Evolutionary conservation across 106 monocot species (phyloP).

Genomic region (Apostasia shenzhenica): DNA sequence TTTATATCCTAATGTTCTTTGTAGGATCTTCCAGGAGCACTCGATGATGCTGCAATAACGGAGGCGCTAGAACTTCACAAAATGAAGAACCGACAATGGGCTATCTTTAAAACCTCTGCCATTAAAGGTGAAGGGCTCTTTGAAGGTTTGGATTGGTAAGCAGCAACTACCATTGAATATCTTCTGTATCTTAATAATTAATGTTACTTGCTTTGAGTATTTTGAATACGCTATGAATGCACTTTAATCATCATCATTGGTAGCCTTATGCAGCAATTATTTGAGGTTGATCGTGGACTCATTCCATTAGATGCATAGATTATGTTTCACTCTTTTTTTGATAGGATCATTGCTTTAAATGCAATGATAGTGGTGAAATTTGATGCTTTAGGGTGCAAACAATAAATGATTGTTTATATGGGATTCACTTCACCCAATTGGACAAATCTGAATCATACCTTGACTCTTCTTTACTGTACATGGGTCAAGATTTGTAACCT

Average conservation of each 20-base stretch:
- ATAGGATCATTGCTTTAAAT: too few relatives aligned
- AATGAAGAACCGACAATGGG: slow-evolving; percentile 93
- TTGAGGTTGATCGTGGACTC: not conserved
- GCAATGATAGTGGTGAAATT: too few relatives aligned
- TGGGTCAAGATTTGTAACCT: too few relatives aligned
- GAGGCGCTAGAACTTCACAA: slow-evolving; percentile 91
- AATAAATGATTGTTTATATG: too few relatives aligned
- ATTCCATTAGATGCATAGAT: too few relatives aligned
- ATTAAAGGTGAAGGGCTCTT: slow-evolving; percentile 97
- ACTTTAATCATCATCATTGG: too few relatives aligned
- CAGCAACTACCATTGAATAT: not conserved
- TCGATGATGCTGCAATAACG: slow-evolving; percentile 95
- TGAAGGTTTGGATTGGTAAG: slow-evolving; percentile 96
- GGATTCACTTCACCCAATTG: too few relatives aligned
- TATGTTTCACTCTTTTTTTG: too few relatives aligned
- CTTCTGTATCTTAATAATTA: not conserved
- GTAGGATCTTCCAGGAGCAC: slow-evolving; percentile 95
- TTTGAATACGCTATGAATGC: not conserved
- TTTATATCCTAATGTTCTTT: not conserved
- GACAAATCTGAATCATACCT: too few relatives aligned
- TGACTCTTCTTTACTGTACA: too few relatives aligned
- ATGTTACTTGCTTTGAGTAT: not conserved
- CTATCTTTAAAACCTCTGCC: slow-evolving; percentile 96
- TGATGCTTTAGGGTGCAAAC: too few relatives aligned
- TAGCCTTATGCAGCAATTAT: too few relatives aligned